Evolutionary conservation across 225 moss, liverwort and hornwort species (phyloP).

Genomic region (Polytrichum formosum): DNA sequence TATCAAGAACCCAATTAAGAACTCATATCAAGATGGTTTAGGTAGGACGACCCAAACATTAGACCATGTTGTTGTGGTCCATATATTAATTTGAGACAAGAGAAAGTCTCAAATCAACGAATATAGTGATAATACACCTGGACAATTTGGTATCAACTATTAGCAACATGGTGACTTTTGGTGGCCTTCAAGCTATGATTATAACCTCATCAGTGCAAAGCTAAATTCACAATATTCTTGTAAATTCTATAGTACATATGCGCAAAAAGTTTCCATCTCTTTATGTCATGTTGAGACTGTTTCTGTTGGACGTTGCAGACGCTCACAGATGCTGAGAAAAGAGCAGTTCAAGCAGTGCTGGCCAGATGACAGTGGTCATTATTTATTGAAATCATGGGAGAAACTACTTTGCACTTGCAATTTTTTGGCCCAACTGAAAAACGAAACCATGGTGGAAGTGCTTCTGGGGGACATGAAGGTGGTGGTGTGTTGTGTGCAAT

Average conservation of each 20-base stretch:
- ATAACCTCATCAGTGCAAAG: not conserved
- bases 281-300: not conserved
- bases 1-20: too few species aligned
- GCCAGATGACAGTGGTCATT: conserved; percentile 19
- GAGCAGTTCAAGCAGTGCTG: conserved; percentile 34
- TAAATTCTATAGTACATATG: too few species aligned
- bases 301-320: conserved; percentile 25
- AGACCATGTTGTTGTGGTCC: too few species aligned
- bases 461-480: not conserved
- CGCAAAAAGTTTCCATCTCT: too few species aligned
- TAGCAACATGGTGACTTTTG: not conserved
- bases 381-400: not conserved
- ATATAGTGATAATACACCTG: too few species aligned
- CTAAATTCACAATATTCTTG: too few species aligned
- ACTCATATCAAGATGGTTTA: too few species aligned
- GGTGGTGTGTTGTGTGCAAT: not conserved
- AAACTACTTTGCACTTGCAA: not conserved
- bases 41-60: too few species aligned
- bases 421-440: not conserved
- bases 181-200: not conserved
- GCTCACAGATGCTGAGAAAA: conserved; percentile 40
- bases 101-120: too few species aligned
- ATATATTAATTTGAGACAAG: too few species aligned
- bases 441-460: not conserved
- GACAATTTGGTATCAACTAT: not conserved